A percentile compares a stretch with the other conserved stretches of the same genome.
Conservation (phyloP, 2,329 filamentous ascomycete species). For the Delphinella strobiligena region DNA sequence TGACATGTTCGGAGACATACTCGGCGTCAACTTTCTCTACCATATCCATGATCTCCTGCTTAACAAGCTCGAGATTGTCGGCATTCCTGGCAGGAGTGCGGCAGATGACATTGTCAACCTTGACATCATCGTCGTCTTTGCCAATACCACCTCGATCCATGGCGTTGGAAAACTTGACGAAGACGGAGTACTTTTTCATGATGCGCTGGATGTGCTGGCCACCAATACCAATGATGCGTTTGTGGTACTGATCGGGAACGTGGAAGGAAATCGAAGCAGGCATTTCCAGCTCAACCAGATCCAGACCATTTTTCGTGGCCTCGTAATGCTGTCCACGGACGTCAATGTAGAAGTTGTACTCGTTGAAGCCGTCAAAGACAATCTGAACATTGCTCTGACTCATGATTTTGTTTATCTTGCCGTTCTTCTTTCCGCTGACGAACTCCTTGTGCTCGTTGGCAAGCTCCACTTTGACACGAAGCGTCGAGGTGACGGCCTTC, state of each 20-base stretch:
- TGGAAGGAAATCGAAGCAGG: slow-evolving; percentile 98
- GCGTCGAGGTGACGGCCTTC: slow-evolving; percentile 69
- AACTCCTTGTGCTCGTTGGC: slow-evolving; percentile 99
- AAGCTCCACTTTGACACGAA: slow-evolving; percentile 95
- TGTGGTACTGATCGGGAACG: slow-evolving; percentile 97
- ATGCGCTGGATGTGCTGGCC: slow-evolving; percentile 98
- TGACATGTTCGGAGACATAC: slow-evolving; percentile 86
- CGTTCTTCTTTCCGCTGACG: slow-evolving; percentile 98
- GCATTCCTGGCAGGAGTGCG: slow-evolving; percentile 94
- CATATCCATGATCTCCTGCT: slow-evolving; percentile 99
- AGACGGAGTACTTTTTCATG: slow-evolving; percentile 99
- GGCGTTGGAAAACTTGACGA: slow-evolving; percentile 98
- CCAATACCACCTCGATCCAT: slow-evolving; percentile 93
- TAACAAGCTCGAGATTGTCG: slow-evolving; percentile 90
- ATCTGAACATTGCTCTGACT: slow-evolving; percentile 98
- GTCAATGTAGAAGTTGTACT: slow-evolving; percentile 99
- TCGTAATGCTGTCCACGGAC: slow-evolving; percentile 88
- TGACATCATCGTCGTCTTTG: slow-evolving; percentile 94
- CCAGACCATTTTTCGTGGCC: slow-evolving; percentile 82
- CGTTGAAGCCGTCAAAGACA: slow-evolving; percentile 97
- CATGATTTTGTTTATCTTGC: slow-evolving; percentile 99
- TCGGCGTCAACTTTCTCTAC: slow-evolving; percentile 96
- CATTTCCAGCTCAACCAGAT: slow-evolving; percentile 97
- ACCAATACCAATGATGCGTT: slow-evolving; percentile 96
- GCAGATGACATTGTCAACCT: slow-evolving; percentile 98